Percentiles rank a stretch among this genome's conserved stretches.
Evolutionary conservation across 1,284 basidiomycete genomes (phyloP).

Genomic region (Malassezia sp.): DNA sequence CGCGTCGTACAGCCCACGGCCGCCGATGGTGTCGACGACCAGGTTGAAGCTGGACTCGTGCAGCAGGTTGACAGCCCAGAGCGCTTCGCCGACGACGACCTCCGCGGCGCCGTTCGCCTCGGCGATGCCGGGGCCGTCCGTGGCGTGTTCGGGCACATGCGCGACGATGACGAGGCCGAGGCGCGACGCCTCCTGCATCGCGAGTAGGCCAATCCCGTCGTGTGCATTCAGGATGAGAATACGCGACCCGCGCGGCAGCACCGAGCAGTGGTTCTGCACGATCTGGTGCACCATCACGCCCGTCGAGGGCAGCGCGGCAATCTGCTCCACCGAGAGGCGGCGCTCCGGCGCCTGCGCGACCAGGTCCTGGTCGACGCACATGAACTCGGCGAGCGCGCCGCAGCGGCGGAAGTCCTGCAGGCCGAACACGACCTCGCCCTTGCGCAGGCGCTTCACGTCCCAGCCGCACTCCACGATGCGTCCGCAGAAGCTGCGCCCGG

Average conservation of each 20-base stretch:
- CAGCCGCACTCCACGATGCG: conserved; percentile 48
- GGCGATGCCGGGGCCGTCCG: conserved; percentile 44
- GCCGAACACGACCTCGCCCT: conserved; percentile 49
- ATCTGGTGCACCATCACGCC: conserved; percentile 48
- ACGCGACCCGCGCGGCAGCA: conserved; percentile 43
- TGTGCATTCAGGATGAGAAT: conserved; percentile 49
- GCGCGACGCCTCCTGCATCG: conserved; percentile 46
- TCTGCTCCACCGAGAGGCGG: conserved; percentile 45
- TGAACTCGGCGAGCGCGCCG: conserved; percentile 47
- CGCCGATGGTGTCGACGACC: conserved; percentile 45
- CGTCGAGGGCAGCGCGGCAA: conserved; percentile 47
- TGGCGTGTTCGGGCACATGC: conserved; percentile 44
- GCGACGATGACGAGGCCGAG: conserved; percentile 48
- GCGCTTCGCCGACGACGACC: conserved; percentile 47
- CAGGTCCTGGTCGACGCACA: conserved; percentile 45
- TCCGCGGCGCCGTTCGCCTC: conserved; percentile 48
- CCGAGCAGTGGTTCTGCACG: conserved; percentile 44
- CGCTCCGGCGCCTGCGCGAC: conserved; percentile 47
- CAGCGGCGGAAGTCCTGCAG: conserved; percentile 46
- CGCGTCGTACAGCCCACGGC: conserved; percentile 47
- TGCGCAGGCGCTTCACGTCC: conserved; percentile 44
- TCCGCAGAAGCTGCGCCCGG: conserved; percentile 48
- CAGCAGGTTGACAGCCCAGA: conserved; percentile 47
- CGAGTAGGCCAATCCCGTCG: conserved; percentile 47
- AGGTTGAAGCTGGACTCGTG: conserved; percentile 48